Conservation (phyloP, 768 basidiomycete genomes). For the Tephrocybe rancida region DNA sequence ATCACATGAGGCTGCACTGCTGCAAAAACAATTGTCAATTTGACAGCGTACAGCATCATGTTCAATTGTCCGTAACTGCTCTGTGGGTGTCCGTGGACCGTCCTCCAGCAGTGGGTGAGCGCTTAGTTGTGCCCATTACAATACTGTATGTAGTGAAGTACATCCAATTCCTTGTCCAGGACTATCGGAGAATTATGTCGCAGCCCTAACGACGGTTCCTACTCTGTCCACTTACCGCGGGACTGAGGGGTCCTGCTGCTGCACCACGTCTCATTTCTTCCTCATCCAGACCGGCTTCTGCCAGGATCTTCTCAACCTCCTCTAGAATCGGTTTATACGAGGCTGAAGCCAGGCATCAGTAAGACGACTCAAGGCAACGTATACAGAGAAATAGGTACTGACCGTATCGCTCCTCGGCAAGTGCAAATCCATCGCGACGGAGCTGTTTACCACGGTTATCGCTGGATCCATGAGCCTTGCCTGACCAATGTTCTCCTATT, state of each 20-base stretch:
- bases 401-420: slow-evolving; percentile 79
- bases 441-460: slow-evolving; percentile 79
- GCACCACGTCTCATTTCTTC: slow-evolving; percentile 73
- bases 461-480: slow-evolving; percentile 60
- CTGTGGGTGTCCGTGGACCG: too few relatives aligned
- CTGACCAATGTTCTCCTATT: slow-evolving; percentile 81
- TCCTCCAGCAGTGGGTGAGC: too few relatives aligned
- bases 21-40: too few relatives aligned
- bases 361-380: background rate
- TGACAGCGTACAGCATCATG: too few relatives aligned
- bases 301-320: slow-evolving; percentile 82
- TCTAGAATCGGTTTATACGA: slow-evolving; percentile 80
- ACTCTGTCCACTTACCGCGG: slow-evolving; percentile 46
- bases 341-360: slow-evolving; percentile 36
- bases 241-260: slow-evolving; percentile 33
- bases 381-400: slow-evolving; percentile 20
- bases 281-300: slow-evolving; percentile 83
- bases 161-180: too few relatives aligned
- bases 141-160: too few relatives aligned
- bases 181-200: too few relatives aligned
- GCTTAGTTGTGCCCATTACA: too few relatives aligned
- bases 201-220: slow-evolving; percentile 44
- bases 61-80: too few relatives aligned
- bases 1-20: too few relatives aligned
- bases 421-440: slow-evolving; percentile 73